Conservation (phyloP, 306 rosid genomes). For the Ochetophila trinervis region DNA sequence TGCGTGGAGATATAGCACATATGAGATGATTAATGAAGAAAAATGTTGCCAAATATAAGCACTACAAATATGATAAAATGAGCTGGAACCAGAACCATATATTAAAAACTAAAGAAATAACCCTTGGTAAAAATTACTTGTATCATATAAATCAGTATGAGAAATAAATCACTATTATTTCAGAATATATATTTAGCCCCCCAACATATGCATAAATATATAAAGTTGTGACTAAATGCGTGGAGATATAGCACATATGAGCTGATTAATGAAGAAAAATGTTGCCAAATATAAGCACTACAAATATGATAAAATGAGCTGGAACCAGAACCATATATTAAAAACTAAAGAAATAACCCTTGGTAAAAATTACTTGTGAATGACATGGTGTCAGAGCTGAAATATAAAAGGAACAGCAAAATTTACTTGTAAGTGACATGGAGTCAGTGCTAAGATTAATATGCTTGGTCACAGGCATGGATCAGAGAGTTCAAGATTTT, state of each 20-base stretch:
- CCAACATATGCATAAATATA: too few species aligned
- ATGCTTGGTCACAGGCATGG: neutral
- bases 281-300: neutral
- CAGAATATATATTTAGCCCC: too few species aligned
- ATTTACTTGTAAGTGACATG: neutral
- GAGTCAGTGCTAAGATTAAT: neutral
- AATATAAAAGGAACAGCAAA: neutral
- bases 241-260: neutral
- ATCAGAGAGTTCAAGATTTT: neutral
- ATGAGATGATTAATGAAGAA: neutral
- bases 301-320: neutral
- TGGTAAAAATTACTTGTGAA: neutral
- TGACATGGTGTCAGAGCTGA: neutral
- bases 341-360: neutral
- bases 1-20: neutral
- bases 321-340: neutral
- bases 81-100: neutral
- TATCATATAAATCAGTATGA: too few species aligned
- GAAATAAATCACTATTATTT: too few species aligned
- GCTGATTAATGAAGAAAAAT: neutral
- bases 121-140: neutral
- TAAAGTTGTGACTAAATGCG: neutral
- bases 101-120: neutral
- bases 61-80: neutral
- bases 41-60: neutral